Evolutionary conservation across 1,284 basidiomycete genomes (phyloP).

Genomic region (Puccinia brachypodii): DNA sequence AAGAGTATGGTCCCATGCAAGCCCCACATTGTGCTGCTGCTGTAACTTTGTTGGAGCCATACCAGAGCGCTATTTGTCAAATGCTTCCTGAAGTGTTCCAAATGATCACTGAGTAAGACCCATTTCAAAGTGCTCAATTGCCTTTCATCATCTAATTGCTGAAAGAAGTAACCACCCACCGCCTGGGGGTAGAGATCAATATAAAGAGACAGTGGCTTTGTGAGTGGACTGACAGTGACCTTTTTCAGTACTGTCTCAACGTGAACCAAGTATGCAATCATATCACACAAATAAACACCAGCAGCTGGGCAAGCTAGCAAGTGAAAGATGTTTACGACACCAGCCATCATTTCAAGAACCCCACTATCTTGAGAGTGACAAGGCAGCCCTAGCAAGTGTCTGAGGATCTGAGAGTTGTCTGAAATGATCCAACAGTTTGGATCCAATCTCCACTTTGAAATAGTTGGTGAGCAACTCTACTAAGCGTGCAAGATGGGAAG

Average conservation of each 20-base stretch:
- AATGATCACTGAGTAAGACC: constrained; percentile 53
- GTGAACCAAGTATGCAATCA: constrained; percentile 85
- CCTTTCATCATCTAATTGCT: constrained; percentile 65
- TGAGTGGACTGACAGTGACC: constrained; percentile 86
- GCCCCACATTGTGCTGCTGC: constrained; percentile 3
- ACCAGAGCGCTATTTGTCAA: constrained; percentile 16
- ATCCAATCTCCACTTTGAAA: constrained; percentile 99
- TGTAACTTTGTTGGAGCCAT: constrained; percentile 46
- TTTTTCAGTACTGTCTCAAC: constrained; percentile 90
- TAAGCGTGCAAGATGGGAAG: constrained; percentile 93
- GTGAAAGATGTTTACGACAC: constrained; percentile 94
- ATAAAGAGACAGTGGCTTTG: constrained; percentile 86
- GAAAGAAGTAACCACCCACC: constrained; percentile 79
- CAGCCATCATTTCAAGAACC: constrained; percentile 86
- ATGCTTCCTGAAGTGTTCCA: constrained; percentile 53
- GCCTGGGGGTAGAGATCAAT: constrained; percentile 85
- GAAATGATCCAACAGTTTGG: constrained; percentile 95
- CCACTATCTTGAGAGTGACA: constrained; percentile 81
- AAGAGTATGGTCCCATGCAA: constrained; percentile 43
- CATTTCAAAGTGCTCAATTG: constrained; percentile 51
- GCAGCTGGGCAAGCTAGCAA: constrained; percentile 82
- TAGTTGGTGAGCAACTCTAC: constrained; percentile 95
- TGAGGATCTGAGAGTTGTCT: constrained; percentile 79
- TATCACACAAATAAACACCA: constrained; percentile 83
- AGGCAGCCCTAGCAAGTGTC: constrained; percentile 75